Conservation (phyloP, 2,329 filamentous ascomycete genomes). For the Ophiostoma australiae region DNA sequence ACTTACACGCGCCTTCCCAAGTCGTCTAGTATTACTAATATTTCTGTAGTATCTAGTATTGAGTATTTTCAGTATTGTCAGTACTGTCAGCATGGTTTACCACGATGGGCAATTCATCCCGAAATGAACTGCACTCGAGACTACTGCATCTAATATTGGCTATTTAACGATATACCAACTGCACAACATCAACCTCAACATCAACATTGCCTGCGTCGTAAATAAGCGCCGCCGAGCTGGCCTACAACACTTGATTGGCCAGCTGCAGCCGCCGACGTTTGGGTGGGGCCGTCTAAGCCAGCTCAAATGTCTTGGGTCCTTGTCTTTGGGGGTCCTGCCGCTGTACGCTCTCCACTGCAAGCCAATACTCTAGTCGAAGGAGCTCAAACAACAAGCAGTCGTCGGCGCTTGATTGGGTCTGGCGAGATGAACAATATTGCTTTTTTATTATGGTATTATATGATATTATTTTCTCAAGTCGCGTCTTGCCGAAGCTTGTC, state of each 20-base stretch:
- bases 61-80: too few relatives aligned
- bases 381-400: too few relatives aligned
- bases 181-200: background rate
- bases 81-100: too few relatives aligned
- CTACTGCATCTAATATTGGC: background rate
- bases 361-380: background rate
- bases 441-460: background rate
- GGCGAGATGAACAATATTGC: background rate
- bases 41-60: too few relatives aligned
- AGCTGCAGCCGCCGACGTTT: conserved; percentile 25
- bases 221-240: conserved; percentile 38
- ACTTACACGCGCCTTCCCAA: background rate
- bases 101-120: too few relatives aligned
- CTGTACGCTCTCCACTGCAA: background rate
- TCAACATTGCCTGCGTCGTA: background rate
- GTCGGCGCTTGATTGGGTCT: conserved; percentile 14
- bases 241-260: conserved; percentile 30
- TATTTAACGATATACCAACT: background rate
- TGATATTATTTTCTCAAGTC: background rate
- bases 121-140: background rate
- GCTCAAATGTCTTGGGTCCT: conserved; percentile 3
- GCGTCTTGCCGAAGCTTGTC: too few relatives aligned
- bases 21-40: too few relatives aligned
- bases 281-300: background rate
- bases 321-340: conserved; percentile 11